Base-by-base conservation (phyloP, 208 protist genomes). In the Strigomonas galati region DNA sequence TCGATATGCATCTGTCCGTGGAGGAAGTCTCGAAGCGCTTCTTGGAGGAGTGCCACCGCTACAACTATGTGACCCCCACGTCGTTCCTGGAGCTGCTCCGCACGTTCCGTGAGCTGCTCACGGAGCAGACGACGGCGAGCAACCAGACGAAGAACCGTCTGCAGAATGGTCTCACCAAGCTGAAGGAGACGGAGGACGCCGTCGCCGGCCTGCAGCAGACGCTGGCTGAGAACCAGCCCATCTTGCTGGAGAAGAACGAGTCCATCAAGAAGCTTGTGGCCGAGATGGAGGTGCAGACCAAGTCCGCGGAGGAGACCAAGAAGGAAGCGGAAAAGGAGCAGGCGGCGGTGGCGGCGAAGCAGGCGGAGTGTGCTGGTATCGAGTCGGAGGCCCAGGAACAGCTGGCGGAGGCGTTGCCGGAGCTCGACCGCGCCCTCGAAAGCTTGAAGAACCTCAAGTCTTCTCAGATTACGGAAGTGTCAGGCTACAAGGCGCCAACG, bases 11-110 rank as follows among this genome's bases (percentile, higher is more conserved):
- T 82, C 74, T 95, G 60, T 93, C 78, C 58, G 97, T 99, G 17
- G 93, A 98, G 65, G 61, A 69, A 14, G 84, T 90, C 5, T 98
- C 95, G 0, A 46, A 52, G 0, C 71, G 84, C 53, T 99, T 98
- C 67, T 81, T 98, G 3, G 80, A 81, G 17, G 88, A 99, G 71
- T 82, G 94, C 55, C 74, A 89, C 30, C 92, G 98, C 6, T 80
- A 98, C 77, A 99, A 98, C 79, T 98, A 99, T 79, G 98, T 99
- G 23, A 99, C 98, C 28, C 98, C 98, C n/a, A 99, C 98, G 14
- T 98, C 92, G 10, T 99, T 99, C 81, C 83, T 99, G 3, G 97
- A 99, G 74, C 65, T 99, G 68, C 84, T 99, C 17, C 69, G 82
- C 44, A 96, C 90, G 5, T 98, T 99, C 70, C 74, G 84, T 24